Evolutionary conservation across 2,329 filamentous ascomycete species (phyloP), one percentile per base, ranked within the genome.

Genomic region (Penicillium olsonii): DNA sequence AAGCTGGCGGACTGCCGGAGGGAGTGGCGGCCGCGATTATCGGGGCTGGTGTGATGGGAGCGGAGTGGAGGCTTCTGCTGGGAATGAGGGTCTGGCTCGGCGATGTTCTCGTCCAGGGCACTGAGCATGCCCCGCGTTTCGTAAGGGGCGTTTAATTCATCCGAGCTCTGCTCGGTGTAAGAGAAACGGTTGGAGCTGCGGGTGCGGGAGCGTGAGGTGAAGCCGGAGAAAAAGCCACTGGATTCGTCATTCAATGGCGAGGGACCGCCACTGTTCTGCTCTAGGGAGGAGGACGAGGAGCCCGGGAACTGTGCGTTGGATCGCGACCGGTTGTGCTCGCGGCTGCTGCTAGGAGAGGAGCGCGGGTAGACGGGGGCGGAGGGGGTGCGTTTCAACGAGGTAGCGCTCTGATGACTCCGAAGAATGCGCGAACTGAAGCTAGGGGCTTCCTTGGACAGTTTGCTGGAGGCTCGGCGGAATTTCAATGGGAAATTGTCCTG

Each of bases 1-100:
- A 86, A 87, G 68, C 84, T 88, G 52, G 80, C 78, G 19, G 87
- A 88, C 55, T 85, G 81, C 65, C 84, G 81, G 50, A 88, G 76
- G 38, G 76, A 70, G 52, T 84, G 84, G 62, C 78, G 77, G 55
- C 76, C 68, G 56, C 77, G 77, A 49, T 77, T 69, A 58, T 84
- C 80, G 55, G 82, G 76, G 53, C 74, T 79, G 53, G 82, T 76
- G 63, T 81, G 78, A 55, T 75, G 71, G 34, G 75, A 67, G 42
- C 63, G 71, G 27, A 67, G 34, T 71, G 70, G n/a, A 76, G 75
- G 29, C 74, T 73, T 42, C 72, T 57, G 45, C 67, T 61, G 44
- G 66, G 56, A 46, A 48, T 58, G 35, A 52, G 49, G 55, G 29
- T 68, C 59, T 48, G 64, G 57, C 61, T 72, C 63, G 49, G 63